Evolutionary conservation across 805 yeast species (phyloP), one percentile per base, ranked within the genome.

Genomic region (Ogataea philodendri): DNA sequence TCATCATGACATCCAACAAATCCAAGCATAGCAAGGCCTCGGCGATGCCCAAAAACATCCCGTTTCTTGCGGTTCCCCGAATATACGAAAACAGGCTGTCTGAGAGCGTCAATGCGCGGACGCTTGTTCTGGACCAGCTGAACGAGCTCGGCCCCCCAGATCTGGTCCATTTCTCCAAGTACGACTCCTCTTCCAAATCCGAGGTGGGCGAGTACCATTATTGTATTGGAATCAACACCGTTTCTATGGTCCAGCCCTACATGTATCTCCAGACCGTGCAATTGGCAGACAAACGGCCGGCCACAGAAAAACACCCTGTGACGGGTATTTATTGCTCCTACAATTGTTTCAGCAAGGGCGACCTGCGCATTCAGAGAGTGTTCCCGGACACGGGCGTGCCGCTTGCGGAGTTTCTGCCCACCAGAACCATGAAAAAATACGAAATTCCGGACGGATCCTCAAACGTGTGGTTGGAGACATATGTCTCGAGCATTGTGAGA

Each of bases 71-170:
- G 3, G 40, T 47, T 3, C 57, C 56, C 11, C 63, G 67, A 32
- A 63, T 74, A 17, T 54, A 62, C 23, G 85, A 79, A 51, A 55
- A 48, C n/a, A 60, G 62, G 10, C 60, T 67, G 10, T 78, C 79
- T 1, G 76, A 73, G 38, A 65, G 79, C n/a, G 55, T 79, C 16
- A 68, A 65, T 10, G 59, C 67, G n/a, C 65, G 85, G 32, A 69
- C 75, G 4, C 51, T 55, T 3, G 45, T 65, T 0, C 45, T 78
- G 15, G 51, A 67, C 0, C 51, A 65, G 7, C 71, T 70, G 42
- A 59, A 55, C 35, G 79, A 78, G n/a, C 52, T 81, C 15, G 94
- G 94, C 0, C 85, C 88, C 2, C 82, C 88, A 3, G 94, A 84
- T 58, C 62, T 84, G 39, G 76, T 80, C 3, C 83, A 70, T 47